Evolutionary conservation across 2,329 filamentous ascomycete species (phyloP).

Genomic region (Blumeriella jaapii): DNA sequence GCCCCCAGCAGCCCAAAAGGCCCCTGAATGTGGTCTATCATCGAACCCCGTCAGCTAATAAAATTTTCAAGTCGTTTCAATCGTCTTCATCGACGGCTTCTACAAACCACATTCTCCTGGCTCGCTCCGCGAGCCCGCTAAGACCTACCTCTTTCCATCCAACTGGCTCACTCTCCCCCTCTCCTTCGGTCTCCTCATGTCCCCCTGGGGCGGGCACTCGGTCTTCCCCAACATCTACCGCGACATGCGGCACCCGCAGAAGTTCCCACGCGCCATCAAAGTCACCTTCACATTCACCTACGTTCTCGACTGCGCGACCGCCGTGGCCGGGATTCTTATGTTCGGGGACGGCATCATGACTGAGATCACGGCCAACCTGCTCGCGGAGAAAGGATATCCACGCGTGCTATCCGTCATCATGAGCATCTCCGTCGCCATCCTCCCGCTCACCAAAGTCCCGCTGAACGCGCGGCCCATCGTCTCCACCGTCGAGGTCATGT

Average conservation of each 20-base stretch:
- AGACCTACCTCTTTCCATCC: constrained; percentile 69
- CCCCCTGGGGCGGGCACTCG: constrained; percentile 51
- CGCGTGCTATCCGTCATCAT: constrained; percentile 63
- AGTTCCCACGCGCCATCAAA: constrained; percentile 59
- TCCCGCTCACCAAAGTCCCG: constrained; percentile 91
- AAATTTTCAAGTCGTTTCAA: constrained; percentile 62
- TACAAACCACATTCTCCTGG: constrained; percentile 70
- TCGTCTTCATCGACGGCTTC: constrained; percentile 77
- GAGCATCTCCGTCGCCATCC: constrained; percentile 79
- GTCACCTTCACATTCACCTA: constrained; percentile 81
- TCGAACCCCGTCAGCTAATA: too few relatives aligned
- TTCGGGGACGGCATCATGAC: constrained; percentile 83
- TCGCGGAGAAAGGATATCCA: constrained; percentile 65
- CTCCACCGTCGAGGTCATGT: constrained; percentile 69
- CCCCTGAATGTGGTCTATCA: too few relatives aligned
- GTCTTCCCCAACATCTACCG: constrained; percentile 80
- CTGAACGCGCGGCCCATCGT: constrained; percentile 82
- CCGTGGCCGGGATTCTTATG: constrained; percentile 80
- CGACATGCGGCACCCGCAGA: constrained; percentile 63
- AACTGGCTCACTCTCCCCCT: constrained; percentile 80
- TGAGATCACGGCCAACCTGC: constrained; percentile 83
- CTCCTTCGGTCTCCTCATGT: constrained; percentile 84
- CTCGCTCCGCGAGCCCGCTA: constrained; percentile 69
- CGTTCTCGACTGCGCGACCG: constrained; percentile 69
- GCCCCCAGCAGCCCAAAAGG: too few relatives aligned